Base-by-base conservation (phyloP, 768 basidiomycete genomes). In the Rhodosporidiobolus odoratus region DNA sequence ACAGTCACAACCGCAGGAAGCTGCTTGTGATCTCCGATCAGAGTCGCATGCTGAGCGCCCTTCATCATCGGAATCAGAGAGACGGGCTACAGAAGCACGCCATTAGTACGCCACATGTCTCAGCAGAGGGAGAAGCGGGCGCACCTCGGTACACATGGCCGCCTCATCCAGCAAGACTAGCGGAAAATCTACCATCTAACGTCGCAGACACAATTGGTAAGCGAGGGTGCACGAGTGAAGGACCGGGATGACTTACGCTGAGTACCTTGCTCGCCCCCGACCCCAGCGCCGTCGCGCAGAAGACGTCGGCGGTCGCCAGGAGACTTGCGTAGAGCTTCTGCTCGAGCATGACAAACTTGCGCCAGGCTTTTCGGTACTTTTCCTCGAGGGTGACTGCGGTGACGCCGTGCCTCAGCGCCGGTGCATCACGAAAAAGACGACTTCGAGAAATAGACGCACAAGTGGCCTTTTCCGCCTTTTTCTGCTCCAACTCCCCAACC, bases 21-120 rank as follows among this genome's bases (percentile, higher is more conserved):
- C 78, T 97, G 93, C 77, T 95, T 95, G 80, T 97, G 93, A 80
- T 97, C 93, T n/a, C 93, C 93, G 75, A 97, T 94, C 56, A 97
- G 85, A 1, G 91, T 86, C 40, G 91, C 83, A 75, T 96, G 93
- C 61, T 82, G 84, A 13, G 88, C 90, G 16, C 93, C 93, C 85
- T 90, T 92, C 89, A 92, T 95, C 52, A 97, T 81, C 0, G 93
- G 91, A 75, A 97, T 88, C 65, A 95, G 81, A 27, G 91, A 89
- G 32, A 91, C 88, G 17, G 93, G 92, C 80, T 74, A 41, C 37
- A 41, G 21, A 1, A 9, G 30, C n/a, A n/a, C n/a, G n/a, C 12
- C 12, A 0, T 4, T 1, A 12, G 43, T 23, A 45, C 12, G 43
- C 43, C 12, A 45, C 13, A 23, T 12, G 13, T 12, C 13, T 45